phyloP scores from a whole-genome alignment of 495 filamentous ascomycete species.

The Neurospora terricola region DNA sequence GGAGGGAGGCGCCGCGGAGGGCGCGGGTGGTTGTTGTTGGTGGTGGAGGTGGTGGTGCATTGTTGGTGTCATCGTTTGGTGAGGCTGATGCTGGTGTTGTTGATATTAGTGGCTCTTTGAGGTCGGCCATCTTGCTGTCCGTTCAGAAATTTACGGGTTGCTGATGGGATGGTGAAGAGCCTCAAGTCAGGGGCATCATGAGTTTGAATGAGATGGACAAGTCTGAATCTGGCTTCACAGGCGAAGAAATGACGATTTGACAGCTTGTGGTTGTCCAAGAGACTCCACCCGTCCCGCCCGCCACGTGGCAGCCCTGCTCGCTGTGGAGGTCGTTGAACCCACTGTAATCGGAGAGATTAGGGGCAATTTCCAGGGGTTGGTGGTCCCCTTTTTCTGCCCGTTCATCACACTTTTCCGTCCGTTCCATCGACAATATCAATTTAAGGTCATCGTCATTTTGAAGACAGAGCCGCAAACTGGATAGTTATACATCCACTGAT shows the following conservation, averaged over 20 bases:
- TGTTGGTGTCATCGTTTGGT: no score
- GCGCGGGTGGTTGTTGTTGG: slow-evolving; percentile 11
- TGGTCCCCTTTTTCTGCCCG: not conserved
- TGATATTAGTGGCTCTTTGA: no score
- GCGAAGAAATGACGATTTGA: not conserved
- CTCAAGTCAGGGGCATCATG: not conserved
- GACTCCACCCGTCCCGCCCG: not conserved
- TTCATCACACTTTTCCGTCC: not conserved
- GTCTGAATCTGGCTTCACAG: not conserved
- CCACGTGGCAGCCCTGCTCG: not conserved
- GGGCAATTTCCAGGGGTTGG: not conserved
- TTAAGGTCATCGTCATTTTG: not conserved
- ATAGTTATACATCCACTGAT: not conserved
- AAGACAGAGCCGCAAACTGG: not conserved
- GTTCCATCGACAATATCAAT: not conserved
- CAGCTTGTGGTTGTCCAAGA: not conserved
- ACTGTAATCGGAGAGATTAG: not conserved
- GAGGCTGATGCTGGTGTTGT: no score
- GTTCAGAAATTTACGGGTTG: no score
- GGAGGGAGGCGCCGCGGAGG: slow-evolving; percentile 59
- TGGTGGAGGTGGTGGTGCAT: not conserved
- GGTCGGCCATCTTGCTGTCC: not conserved
- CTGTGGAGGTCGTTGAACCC: not conserved
- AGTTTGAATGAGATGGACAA: not conserved
- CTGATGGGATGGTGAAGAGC: not conserved